A percentile compares a stretch with the other conserved stretches of the same genome.
These are phyloP conservation scores for Aspergillus cavernicola DNA, from an alignment of 495 filamentous ascomycete species.

Conservation along the genomic window DNA sequence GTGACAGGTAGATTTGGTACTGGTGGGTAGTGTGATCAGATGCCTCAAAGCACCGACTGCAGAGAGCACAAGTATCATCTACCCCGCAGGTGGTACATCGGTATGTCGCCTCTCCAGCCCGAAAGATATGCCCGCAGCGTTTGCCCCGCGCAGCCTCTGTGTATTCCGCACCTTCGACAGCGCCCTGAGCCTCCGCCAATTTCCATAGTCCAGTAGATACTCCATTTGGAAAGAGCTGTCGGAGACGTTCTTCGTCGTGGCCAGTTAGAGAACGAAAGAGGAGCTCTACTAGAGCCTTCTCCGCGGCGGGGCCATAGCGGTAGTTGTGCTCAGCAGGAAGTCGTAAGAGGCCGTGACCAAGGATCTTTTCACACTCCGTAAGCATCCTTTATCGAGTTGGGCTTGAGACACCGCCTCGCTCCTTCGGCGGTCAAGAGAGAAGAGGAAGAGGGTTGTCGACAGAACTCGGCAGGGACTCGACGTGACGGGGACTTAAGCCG, in stretches of 20 bases:
- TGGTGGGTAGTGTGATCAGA: conserved; percentile 94
- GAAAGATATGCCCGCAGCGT: conserved; percentile 97
- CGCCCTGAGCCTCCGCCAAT: conserved; percentile 82
- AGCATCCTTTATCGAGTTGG: conserved; percentile 40
- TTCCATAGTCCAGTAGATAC: conserved; percentile 63
- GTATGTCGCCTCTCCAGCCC: conserved; percentile 86
- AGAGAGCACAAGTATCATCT: conserved; percentile 83
- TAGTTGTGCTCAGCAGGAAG: conserved; percentile 64
- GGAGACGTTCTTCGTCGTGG: conserved; percentile 66
- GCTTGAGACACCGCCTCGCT: conserved; percentile 34
- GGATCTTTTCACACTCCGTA: conserved; percentile 72
- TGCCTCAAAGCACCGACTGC: conserved; percentile 87
- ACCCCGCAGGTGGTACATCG: conserved; percentile 87
- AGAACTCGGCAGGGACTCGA: conserved; percentile 1
- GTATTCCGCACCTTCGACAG: conserved; percentile 89
- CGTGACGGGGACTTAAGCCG: conserved; percentile 11
- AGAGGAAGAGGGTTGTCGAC: neutral
- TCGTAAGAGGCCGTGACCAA: conserved; percentile 69
- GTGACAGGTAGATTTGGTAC: conserved; percentile 79
- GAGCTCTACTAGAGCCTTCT: conserved; percentile 63
- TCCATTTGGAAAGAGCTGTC: conserved; percentile 76
- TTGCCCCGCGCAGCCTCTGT: conserved; percentile 88
- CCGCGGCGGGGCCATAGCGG: conserved; percentile 68
- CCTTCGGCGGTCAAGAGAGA: conserved; percentile 16
- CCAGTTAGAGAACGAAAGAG: conserved; percentile 84